Base-by-base conservation (phyloP, 1,139 yeast species). In the Kurtzmaniella quercitrusa region DNA sequence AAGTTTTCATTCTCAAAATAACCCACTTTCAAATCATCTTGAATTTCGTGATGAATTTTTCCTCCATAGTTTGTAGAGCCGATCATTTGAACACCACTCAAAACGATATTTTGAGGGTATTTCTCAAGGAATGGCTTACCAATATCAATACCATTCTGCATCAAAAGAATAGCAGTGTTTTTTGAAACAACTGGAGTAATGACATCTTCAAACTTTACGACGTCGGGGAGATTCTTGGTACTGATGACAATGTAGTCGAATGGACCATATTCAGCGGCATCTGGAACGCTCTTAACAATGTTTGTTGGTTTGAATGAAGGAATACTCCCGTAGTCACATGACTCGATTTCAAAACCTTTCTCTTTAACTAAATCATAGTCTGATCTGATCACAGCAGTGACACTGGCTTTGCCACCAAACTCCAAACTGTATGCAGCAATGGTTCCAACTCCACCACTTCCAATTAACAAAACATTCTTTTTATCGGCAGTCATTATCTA, bases 31-130 rank as follows among this genome's bases (percentile, higher is more conserved):
- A 59, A 47, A 27, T 57, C 54, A 50, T 70, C 75, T 14, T 53
- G 53, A 40, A 63, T 67, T 14, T 63, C 62, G 48, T 70, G 74
- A 8, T 50, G 47, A 16, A 62, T 50, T 9, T 40, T 42, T 1
- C 60, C 65, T 12, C 48, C 48, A 38, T 47, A 44, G 44, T 59
- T 60, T 19, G 56, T 50, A 31, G 65, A 59, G 29, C 63, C 56
- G 40, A 62, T 62, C 50, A 57, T 54, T 11, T 63, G 55, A 14
- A 62, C 63, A 4, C 66, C 66, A 40, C 62, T 56, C 38, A 62
- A 50, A 5, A 57, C 58, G 4, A 38, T 19, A 18, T 38, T 51
- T n/a, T 46, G 6, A 10, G 57, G 58, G 40, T 16, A 43, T 16
- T 21, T 45, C 16, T 41, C 44, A 19, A 50, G 41, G 50, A 53